These are phyloP conservation scores for Fagopyrum tataricum DNA, from an alignment of 148 eudicot species.

Conservation along the genomic window DNA sequence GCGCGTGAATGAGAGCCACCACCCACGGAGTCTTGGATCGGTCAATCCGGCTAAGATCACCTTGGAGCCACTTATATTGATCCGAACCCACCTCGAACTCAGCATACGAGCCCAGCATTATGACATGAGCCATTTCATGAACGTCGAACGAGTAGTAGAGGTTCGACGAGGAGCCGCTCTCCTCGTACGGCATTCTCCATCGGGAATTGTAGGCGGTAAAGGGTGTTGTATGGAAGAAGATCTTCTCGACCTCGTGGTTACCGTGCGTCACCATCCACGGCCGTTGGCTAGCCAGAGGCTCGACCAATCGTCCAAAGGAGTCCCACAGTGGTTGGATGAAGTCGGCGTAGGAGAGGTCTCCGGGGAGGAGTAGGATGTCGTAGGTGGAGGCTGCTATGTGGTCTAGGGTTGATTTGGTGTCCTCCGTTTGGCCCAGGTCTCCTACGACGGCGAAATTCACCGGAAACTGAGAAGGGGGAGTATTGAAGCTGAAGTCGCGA, in stretches of 20 bases:
- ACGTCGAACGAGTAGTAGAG: slow-evolving; percentile 66
- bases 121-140: slow-evolving; percentile 41
- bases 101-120: slow-evolving; percentile 69
- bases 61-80: slow-evolving; percentile 56
- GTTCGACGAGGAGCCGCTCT: slow-evolving; percentile 61
- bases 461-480: slow-evolving; percentile 53
- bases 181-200: slow-evolving; percentile 69
- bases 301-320: slow-evolving; percentile 55
- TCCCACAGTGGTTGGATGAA: slow-evolving; percentile 49
- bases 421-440: slow-evolving; percentile 76
- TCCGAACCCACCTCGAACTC: slow-evolving; percentile 43
- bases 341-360: slow-evolving; percentile 76
- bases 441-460: slow-evolving; percentile 58
- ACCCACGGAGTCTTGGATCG: slow-evolving; percentile 66
- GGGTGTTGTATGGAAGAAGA: slow-evolving; percentile 23
- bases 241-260: slow-evolving; percentile 64
- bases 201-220: slow-evolving; percentile 68
- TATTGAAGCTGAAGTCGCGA: slow-evolving; percentile 46
- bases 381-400: slow-evolving; percentile 50
- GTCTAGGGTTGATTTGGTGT: slow-evolving; percentile 53
- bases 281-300: slow-evolving; percentile 59
- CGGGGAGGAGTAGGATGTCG: slow-evolving; percentile 57
- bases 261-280: slow-evolving; percentile 92
- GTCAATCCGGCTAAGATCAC: slow-evolving; percentile 42
- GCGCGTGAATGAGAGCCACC: slow-evolving; percentile 53